These are phyloP conservation scores for Xylaria sp. DNA, from an alignment of 2,329 filamentous ascomycete genomes.

Conservation along the genomic window DNA sequence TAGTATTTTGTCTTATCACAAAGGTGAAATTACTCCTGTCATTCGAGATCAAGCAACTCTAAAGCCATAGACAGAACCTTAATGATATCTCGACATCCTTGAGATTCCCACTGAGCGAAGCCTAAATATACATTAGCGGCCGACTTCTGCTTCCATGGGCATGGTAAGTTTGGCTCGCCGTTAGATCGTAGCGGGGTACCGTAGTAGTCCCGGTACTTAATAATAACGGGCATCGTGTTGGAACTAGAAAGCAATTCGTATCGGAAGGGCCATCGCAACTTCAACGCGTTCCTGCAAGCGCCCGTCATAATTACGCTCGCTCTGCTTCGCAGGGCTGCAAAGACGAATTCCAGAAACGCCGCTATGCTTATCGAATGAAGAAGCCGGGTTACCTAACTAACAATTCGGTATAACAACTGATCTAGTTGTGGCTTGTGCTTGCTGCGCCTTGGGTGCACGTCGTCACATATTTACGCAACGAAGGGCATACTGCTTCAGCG, in stretches of 20 bases:
- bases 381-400: too few species aligned
- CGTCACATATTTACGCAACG: not conserved
- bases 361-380: not conserved
- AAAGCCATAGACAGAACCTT: not conserved
- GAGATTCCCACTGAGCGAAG: constrained; percentile 1
- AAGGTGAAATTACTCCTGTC: not conserved
- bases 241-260: not conserved
- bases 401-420: not conserved
- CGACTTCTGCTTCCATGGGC: constrained; percentile 14
- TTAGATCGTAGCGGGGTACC: constrained; percentile 17
- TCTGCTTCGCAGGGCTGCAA: not conserved
- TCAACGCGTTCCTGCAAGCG: not conserved
- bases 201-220: not conserved
- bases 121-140: constrained; percentile 20
- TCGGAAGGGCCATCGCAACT: not conserved
- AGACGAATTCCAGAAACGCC: not conserved
- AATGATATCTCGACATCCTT: not conserved
- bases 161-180: constrained; percentile 26
- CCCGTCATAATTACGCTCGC: not conserved
- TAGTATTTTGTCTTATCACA: not conserved
- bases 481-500: constrained; percentile 1
- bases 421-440: constrained; percentile 22
- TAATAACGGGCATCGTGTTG: not conserved
- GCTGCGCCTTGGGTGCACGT: constrained; percentile 24
- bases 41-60: not conserved